phyloP scores from a whole-genome alignment of 768 basidiomycete genomes.

The Phaeolepiota aurea region DNA sequence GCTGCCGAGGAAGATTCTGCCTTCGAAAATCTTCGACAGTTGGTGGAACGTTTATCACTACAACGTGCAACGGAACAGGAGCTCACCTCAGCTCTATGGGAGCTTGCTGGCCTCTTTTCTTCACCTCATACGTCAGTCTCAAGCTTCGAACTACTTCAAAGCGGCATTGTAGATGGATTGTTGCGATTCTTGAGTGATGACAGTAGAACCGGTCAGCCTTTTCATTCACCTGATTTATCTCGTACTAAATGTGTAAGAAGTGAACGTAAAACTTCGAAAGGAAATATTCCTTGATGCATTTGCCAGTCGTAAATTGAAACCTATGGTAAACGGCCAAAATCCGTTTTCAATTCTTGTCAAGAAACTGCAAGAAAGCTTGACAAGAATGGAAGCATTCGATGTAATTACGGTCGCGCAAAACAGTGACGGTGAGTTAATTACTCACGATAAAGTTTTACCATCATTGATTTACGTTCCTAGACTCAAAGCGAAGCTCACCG shows the following conservation, averaged over 20 bases:
- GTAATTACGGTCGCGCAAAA: constrained; percentile 84
- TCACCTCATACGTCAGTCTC: constrained; percentile 75
- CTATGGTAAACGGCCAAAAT: constrained; percentile 35
- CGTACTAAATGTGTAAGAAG: constrained; percentile 27
- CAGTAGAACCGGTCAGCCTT: constrained; percentile 44
- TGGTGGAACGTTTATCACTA: constrained; percentile 59
- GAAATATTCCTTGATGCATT: constrained; percentile 79
- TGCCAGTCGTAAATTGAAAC: constrained; percentile 41
- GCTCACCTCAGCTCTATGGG: constrained; percentile 50
- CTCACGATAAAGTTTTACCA: background rate
- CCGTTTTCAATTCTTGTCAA: constrained; percentile 80
- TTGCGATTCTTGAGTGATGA: constrained; percentile 74
- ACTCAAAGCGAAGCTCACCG: constrained; percentile 86
- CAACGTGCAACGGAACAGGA: constrained; percentile 54
- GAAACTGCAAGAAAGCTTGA: constrained; percentile 92
- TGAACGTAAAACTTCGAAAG: constrained; percentile 55
- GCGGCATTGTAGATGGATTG: constrained; percentile 84
- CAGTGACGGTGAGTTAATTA: constrained; percentile 55
- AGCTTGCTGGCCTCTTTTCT: constrained; percentile 76
- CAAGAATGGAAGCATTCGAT: constrained; percentile 92
- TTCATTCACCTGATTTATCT: constrained; percentile 6
- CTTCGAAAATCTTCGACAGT: constrained; percentile 49
- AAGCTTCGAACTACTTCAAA: constrained; percentile 92
- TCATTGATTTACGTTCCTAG: constrained; percentile 24
- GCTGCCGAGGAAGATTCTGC: constrained; percentile 51